Percentiles rank a stretch among this genome's conserved stretches.
These are phyloP conservation scores for Inonotus hispidus DNA, from an alignment of 1,284 basidiomycete species.

Conservation along the genomic window DNA sequence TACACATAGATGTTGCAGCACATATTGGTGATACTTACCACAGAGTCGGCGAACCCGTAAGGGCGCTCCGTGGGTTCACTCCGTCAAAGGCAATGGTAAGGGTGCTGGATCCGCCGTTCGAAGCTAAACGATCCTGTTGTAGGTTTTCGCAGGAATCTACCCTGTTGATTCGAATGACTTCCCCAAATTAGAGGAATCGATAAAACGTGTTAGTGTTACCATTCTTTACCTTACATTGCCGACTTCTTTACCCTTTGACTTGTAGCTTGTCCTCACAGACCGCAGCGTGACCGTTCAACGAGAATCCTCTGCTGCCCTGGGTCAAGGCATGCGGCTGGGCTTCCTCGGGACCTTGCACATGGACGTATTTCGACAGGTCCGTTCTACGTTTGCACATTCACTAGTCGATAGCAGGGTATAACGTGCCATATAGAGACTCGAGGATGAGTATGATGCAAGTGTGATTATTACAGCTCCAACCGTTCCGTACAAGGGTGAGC, in stretches of 20 bases:
- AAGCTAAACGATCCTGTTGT: not conserved
- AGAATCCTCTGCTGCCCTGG: conserved; percentile 91
- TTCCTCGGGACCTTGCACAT: conserved; percentile 96
- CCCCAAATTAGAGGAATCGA: conserved; percentile 91
- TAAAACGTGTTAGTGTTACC: conserved; percentile 64
- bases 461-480: conserved; percentile 91
- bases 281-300: conserved; percentile 88
- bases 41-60: conserved; percentile 67
- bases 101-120: not conserved
- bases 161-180: conserved; percentile 92
- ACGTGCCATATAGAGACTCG: conserved; percentile 53
- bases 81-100: conserved; percentile 90
- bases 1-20: conserved; percentile 39
- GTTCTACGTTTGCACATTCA: not conserved
- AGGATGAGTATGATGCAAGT: conserved; percentile 92
- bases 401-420: not conserved
- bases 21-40: conserved; percentile 94
- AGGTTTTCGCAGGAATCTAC: conserved; percentile 96
- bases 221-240: conserved; percentile 12
- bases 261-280: conserved; percentile 78
- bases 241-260: conserved; percentile 17
- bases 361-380: conserved; percentile 86
- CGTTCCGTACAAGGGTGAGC: conserved; percentile 81
- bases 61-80: conserved; percentile 89
- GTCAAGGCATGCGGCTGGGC: conserved; percentile 92